Evolutionary conservation across 768 basidiomycete species (phyloP).

Genomic region (Boletus barrowsii): DNA sequence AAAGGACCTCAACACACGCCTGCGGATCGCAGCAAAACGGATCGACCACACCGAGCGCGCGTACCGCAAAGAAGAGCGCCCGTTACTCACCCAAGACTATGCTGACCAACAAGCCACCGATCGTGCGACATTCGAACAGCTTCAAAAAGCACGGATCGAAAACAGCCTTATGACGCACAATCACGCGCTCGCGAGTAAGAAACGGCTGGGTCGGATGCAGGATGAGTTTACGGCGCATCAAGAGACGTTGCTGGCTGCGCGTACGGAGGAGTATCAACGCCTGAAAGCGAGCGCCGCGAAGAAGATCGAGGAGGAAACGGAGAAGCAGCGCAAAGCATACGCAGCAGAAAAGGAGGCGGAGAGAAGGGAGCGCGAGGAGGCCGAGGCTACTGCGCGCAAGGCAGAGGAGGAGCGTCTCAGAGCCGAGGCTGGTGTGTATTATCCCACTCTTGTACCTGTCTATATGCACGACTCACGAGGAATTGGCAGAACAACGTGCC

Average conservation of each 20-base stretch:
- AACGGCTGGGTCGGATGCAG: slow-evolving; percentile 68
- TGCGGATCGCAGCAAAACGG: slow-evolving; percentile 82
- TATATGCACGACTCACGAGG: slow-evolving; percentile 2
- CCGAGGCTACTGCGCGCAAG: slow-evolving; percentile 12
- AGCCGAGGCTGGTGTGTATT: slow-evolving; percentile 49
- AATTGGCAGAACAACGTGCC: slow-evolving; percentile 44
- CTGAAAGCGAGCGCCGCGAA: slow-evolving; percentile 47
- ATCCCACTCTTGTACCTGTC: background rate
- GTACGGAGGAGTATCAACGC: slow-evolving; percentile 62
- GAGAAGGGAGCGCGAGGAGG: slow-evolving; percentile 31
- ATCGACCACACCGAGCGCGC: slow-evolving; percentile 96
- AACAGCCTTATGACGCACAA: slow-evolving; percentile 54
- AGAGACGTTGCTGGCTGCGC: slow-evolving; percentile 52
- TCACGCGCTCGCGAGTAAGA: slow-evolving; percentile 71
- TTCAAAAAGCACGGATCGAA: slow-evolving; percentile 58
- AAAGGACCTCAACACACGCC: slow-evolving; percentile 75
- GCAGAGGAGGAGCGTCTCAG: slow-evolving; percentile 44
- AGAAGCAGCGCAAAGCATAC: slow-evolving; percentile 57
- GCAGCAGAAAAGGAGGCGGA: slow-evolving; percentile 58
- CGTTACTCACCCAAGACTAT: slow-evolving; percentile 84
- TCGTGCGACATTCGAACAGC: slow-evolving; percentile 59
- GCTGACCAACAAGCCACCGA: slow-evolving; percentile 80
- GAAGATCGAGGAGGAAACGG: slow-evolving; percentile 85
- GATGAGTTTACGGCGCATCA: slow-evolving; percentile 60
- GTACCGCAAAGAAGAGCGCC: slow-evolving; percentile 88